Evolutionary conservation across 2,329 filamentous ascomycete genomes (phyloP).

Genomic region (Massarina eburnea): DNA sequence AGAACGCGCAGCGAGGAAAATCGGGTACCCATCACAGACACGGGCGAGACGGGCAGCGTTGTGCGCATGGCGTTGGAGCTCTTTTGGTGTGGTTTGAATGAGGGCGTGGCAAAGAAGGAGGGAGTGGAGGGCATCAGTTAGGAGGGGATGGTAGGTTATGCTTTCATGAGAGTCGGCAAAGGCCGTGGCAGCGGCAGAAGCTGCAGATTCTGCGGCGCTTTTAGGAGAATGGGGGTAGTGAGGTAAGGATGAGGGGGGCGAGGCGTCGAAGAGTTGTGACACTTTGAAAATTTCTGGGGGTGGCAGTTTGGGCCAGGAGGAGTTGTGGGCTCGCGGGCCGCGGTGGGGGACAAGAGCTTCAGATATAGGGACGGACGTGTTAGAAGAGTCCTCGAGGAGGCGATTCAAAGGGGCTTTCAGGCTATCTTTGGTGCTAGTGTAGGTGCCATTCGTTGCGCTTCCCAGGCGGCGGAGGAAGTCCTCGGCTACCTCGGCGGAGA

Average conservation of each 20-base stretch:
- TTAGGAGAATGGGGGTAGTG: conserved; percentile 57
- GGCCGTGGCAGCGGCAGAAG: conserved; percentile 37
- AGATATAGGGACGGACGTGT: conserved; percentile 25
- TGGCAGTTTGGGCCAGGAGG: conserved; percentile 51
- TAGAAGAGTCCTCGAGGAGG: conserved; percentile 25
- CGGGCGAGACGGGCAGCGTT: conserved; percentile 77
- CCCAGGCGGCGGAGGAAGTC: conserved; percentile 48
- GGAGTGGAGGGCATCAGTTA: conserved; percentile 77
- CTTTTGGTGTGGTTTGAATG: conserved; percentile 74
- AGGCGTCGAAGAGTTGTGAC: conserved; percentile 70
- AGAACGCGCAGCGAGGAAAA: conserved; percentile 73
- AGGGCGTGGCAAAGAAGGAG: conserved; percentile 78
- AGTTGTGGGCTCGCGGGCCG: conserved; percentile 27
- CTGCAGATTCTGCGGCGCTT: conserved; percentile 28
- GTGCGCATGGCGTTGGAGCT: conserved; percentile 76
- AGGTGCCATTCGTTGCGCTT: conserved; percentile 18
- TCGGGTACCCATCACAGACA: conserved; percentile 76
- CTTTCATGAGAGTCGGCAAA: conserved; percentile 59
- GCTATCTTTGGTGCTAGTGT: conserved; percentile 16
- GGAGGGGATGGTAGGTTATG: conserved; percentile 77
- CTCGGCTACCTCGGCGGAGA: conserved; percentile 62
- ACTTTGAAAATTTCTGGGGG: conserved; percentile 56
- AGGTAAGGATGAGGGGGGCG: conserved; percentile 67
- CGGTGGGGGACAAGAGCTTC: conserved; percentile 51
- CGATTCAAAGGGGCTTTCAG: conserved; percentile 17